Conservation (phyloP, 2,329 filamentous ascomycete species). For the Venturia aucupariae region DNA sequence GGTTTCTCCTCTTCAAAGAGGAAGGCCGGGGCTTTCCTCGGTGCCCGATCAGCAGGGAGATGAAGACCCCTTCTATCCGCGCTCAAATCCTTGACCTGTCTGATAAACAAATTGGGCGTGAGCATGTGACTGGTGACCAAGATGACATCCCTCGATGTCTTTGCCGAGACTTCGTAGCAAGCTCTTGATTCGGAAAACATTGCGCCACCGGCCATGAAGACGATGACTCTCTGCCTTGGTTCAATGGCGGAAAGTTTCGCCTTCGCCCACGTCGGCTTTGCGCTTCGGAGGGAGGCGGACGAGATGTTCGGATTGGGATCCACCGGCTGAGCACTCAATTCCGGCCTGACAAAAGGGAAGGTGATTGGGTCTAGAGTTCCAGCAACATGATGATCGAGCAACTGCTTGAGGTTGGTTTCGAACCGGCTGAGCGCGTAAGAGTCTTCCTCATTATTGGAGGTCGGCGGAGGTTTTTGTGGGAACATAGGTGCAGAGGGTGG, state of each 20-base stretch:
- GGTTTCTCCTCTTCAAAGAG: conserved; percentile 67
- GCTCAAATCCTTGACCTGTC: conserved; percentile 72
- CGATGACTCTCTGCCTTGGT: conserved; percentile 80
- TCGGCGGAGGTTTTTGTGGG: conserved; percentile 49
- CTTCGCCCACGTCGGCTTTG: conserved; percentile 92
- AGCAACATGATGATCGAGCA: conserved; percentile 60
- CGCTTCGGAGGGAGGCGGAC: conserved; percentile 68
- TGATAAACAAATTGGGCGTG: conserved; percentile 70
- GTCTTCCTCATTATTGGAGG: conserved; percentile 56
- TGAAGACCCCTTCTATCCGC: conserved; percentile 66
- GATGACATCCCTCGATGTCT: conserved; percentile 71
- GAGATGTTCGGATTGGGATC: conserved; percentile 41
- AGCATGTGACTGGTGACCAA: conserved; percentile 89
- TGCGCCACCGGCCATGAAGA: conserved; percentile 92
- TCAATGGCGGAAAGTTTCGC: conserved; percentile 65
- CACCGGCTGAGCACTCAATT: conserved; percentile 52
- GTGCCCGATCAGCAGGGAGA: conserved; percentile 71
- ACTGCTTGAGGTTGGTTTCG: conserved; percentile 68
- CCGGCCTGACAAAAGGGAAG: conserved; percentile 42
- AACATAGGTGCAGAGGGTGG: conserved; percentile 61
- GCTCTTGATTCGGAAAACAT: conserved; percentile 83
- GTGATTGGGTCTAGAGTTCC: conserved; percentile 34
- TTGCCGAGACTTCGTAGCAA: conserved; percentile 76
- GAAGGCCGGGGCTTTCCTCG: conserved; percentile 74
- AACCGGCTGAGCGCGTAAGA: conserved; percentile 73